Percentiles rank a stretch among this genome's conserved stretches.
Conservation (phyloP, 2,329 filamentous ascomycete species). For the Clonostachys byssicola region DNA sequence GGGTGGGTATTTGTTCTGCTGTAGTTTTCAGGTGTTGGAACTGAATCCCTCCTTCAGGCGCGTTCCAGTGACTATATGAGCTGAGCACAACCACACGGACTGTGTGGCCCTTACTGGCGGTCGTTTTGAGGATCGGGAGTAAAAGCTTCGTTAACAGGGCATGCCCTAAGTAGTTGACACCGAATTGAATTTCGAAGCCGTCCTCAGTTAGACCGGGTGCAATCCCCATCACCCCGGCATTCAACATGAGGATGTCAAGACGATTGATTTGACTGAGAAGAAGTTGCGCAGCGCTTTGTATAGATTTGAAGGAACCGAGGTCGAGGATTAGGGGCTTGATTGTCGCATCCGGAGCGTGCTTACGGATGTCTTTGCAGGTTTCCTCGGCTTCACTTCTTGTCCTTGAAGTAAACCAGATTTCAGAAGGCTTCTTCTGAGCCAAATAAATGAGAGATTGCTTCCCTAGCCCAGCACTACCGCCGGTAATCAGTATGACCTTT, state of each 20-base stretch:
- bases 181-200: conserved; percentile 34
- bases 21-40: conserved; percentile 13
- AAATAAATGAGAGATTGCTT: background rate
- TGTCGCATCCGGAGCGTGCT: background rate
- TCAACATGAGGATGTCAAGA: conserved; percentile 11
- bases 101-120: background rate
- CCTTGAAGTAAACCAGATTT: background rate
- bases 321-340: background rate
- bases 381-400: background rate
- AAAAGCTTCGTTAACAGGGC: conserved; percentile 48
- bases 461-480: background rate
- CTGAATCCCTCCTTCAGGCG: conserved; percentile 8
- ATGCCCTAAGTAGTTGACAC: conserved; percentile 46
- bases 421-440: background rate
- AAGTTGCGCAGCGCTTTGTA: conserved; percentile 10
- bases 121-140: conserved; percentile 27
- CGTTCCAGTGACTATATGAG: conserved; percentile 10
- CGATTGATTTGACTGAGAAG: conserved; percentile 6
- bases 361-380: background rate
- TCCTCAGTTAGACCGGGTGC: conserved; percentile 4
- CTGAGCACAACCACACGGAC: conserved; percentile 13
- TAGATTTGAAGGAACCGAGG: conserved; percentile 1
- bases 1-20: conserved; percentile 6
- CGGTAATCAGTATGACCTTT: background rate
- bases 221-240: conserved; percentile 14